Evolutionary conservation across 1,139 yeast species (phyloP), one percentile per base, ranked within the genome.

Genomic region (Yamadazyma atmosphaerica): DNA sequence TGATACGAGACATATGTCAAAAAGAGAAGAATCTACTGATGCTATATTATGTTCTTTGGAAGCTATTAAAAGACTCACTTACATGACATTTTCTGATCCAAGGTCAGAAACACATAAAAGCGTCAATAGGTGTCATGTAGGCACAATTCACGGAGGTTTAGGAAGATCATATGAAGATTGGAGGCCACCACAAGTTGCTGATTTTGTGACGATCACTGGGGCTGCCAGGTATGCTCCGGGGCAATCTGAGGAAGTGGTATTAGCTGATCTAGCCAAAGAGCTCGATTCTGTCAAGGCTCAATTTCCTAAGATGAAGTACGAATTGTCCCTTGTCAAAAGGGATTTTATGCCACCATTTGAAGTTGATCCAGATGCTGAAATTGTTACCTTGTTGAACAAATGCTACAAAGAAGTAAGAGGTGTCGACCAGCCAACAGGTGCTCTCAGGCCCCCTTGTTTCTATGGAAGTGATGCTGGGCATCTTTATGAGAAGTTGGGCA

Each of bases 311-410:
- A 54, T 55, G 53, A 49, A 54, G 34, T 54, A 50, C 34, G 60
- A 55, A 32, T 34, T 55, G 24, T 41, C 37, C 11, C 41, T 53
- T 23, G 58, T 49, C 4, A 44, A 46, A 27, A 46, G 43, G 9
- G 59, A 55, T 36, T 55, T 53, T 39, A 55, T 55, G 60, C 60
- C 60, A 10, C 56, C 59, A 11, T 55, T 55, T 36, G 60, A 55
- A 39, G 60, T 55, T 3, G 44, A 47, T 35, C 53, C 55, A 4
- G 32, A 54, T 2, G 52, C 58, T 2, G 45, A 44, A 11, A 53
- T 55, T 33, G 60, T 55, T 9, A 29, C 36, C 16, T 27, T 42
- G 5, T 38, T 55, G 34, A 54, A 54, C 35, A 21, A 39, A 9
- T 39, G 54, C 21, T 55, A 55, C 43, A 42, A 39, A 27, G 32